Evolutionary conservation across 352 stramenopile species (phyloP).

Genomic region (Phytophthora melonis): DNA sequence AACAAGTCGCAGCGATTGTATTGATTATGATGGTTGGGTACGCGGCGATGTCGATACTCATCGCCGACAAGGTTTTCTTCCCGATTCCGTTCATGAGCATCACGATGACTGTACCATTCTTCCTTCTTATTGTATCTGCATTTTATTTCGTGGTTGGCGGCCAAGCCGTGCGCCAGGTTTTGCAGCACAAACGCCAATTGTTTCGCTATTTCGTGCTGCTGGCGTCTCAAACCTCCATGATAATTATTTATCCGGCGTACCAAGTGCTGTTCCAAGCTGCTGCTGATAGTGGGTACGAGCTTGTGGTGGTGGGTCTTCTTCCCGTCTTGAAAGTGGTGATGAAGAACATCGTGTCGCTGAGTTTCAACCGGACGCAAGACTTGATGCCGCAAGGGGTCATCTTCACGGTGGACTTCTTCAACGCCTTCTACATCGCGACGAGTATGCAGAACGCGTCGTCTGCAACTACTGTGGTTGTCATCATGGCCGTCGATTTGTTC

Average conservation of each 20-base stretch:
- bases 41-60: background rate
- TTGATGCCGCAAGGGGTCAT: slow-evolving; percentile 31
- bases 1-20: slow-evolving; percentile 8
- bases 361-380: slow-evolving; percentile 20
- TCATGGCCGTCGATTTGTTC: slow-evolving; percentile 4
- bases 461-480: background rate
- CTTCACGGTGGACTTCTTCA: slow-evolving; percentile 33
- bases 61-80: slow-evolving; percentile 12
- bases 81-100: slow-evolving; percentile 33
- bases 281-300: slow-evolving; percentile 9
- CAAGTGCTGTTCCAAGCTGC: slow-evolving; percentile 20
- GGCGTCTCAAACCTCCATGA: slow-evolving; percentile 3
- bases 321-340: slow-evolving; percentile 20
- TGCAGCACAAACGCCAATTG: slow-evolving; percentile 7
- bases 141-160: slow-evolving; percentile 9
- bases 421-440: slow-evolving; percentile 32
- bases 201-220: slow-evolving; percentile 15
- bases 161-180: background rate
- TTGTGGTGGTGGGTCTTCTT: slow-evolving; percentile 10
- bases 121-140: background rate
- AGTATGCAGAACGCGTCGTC: slow-evolving; percentile 29
- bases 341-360: slow-evolving; percentile 20
- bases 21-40: background rate
- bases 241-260: slow-evolving; percentile 28
- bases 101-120: slow-evolving; percentile 3